Evolutionary conservation across 1,284 basidiomycete genomes (phyloP).

Genomic region (Microbotryum scabiosae): DNA sequence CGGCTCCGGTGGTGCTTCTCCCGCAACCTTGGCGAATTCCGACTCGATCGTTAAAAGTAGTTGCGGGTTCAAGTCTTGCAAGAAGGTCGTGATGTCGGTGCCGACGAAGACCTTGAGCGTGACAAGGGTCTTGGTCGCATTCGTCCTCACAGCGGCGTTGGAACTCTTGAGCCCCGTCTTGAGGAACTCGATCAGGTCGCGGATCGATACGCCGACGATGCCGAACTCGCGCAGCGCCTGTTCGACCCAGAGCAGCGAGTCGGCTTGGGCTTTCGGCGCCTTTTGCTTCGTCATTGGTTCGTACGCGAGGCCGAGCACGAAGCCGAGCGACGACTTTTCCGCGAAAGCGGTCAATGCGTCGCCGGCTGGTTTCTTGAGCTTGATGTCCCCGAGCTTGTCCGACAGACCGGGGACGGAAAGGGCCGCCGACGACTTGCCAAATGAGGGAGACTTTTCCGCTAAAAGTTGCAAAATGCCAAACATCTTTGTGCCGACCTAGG

Average conservation of each 20-base stretch:
- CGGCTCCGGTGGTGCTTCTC: constrained; percentile 68
- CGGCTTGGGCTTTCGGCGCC: constrained; percentile 92
- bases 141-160: constrained; percentile 86
- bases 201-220: constrained; percentile 72
- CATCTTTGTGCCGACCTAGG: constrained; percentile 81
- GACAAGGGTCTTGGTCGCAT: constrained; percentile 88
- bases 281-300: constrained; percentile 88
- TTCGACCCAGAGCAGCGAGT: constrained; percentile 84
- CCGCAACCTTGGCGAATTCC: constrained; percentile 92
- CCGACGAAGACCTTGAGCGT: constrained; percentile 89
- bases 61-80: constrained; percentile 92
- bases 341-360: constrained; percentile 74
- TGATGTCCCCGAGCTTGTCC: constrained; percentile 94
- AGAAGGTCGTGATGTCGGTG: constrained; percentile 77
- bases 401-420: constrained; percentile 74
- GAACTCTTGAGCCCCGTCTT: constrained; percentile 83
- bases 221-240: constrained; percentile 87
- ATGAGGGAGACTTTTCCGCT: constrained; percentile 69
- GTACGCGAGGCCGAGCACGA: constrained; percentile 80
- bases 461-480: constrained; percentile 67
- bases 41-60: constrained; percentile 79
- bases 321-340: constrained; percentile 89
- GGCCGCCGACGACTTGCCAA: constrained; percentile 76
- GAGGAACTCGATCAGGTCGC: constrained; percentile 80
- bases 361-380: constrained; percentile 94